A percentile compares a stretch with the other conserved stretches of the same genome.
phyloP scores from a whole-genome alignment of 2,329 filamentous ascomycete species.

The Diaporthe sp. region DNA sequence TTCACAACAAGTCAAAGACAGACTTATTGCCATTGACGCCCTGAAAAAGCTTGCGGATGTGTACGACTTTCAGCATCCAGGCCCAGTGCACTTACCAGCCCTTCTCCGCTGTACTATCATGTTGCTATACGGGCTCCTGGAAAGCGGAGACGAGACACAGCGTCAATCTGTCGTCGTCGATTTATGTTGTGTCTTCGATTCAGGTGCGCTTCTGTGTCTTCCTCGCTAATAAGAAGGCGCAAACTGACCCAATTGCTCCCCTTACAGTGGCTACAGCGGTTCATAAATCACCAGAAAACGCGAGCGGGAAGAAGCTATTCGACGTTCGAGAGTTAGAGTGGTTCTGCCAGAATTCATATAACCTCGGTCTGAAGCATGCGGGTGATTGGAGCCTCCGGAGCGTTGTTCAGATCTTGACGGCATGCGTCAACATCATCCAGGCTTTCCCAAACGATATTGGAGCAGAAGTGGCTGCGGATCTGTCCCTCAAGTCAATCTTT shows the following conservation, averaged over 20 bases:
- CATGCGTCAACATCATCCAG: constrained; percentile 66
- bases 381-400: constrained; percentile 66
- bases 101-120: constrained; percentile 74
- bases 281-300: constrained; percentile 54
- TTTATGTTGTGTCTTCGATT: constrained; percentile 66
- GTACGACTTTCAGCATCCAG: constrained; percentile 61
- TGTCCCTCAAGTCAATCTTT: constrained; percentile 73
- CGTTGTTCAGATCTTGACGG: constrained; percentile 69
- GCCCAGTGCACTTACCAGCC: constrained; percentile 71
- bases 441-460: constrained; percentile 64
- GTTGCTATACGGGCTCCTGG: constrained; percentile 60
- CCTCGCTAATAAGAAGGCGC: neutral
- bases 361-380: constrained; percentile 76
- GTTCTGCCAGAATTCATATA: constrained; percentile 89
- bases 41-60: constrained; percentile 73
- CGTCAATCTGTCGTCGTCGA: constrained; percentile 56
- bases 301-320: constrained; percentile 65
- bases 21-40: constrained; percentile 69
- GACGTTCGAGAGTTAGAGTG: constrained; percentile 79
- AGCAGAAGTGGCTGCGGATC: constrained; percentile 58
- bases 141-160: constrained; percentile 47
- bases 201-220: constrained; percentile 51
- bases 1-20: constrained; percentile 76
- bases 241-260: constrained; percentile 29
- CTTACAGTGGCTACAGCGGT: constrained; percentile 58